phyloP scores from a whole-genome alignment of 306 rosid species.

The Dicorynia guianensis region DNA sequence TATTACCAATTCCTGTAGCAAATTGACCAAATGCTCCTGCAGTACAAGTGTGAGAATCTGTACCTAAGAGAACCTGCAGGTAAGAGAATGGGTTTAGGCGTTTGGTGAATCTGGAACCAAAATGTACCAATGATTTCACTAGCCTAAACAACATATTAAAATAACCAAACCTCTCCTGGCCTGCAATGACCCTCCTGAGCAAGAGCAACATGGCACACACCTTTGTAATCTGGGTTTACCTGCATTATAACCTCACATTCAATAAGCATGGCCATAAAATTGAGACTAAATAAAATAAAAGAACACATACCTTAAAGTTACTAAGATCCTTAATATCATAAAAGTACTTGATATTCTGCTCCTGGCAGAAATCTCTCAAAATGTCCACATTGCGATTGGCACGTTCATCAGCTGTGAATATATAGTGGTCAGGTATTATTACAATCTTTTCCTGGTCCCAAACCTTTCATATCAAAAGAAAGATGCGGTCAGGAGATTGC shows the following conservation, averaged over 20 bases:
- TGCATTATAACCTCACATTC: slow-evolving; percentile 25
- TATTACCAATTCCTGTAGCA: slow-evolving; percentile 85
- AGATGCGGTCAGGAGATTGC: background rate
- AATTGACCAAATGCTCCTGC: slow-evolving; percentile 97
- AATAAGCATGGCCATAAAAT: too few species aligned
- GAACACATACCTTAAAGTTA: slow-evolving; percentile 66
- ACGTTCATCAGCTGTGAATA: slow-evolving; percentile 81
- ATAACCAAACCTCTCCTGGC: slow-evolving; percentile 79
- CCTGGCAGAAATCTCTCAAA: slow-evolving; percentile 75
- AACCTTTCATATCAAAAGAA: slow-evolving; percentile 55
- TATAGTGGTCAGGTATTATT: slow-evolving; percentile 88
- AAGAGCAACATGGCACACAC: slow-evolving; percentile 88
- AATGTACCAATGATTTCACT: slow-evolving; percentile 7
- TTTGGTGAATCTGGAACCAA: slow-evolving; percentile 8
- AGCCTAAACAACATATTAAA: slow-evolving; percentile 4
- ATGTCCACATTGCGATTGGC: slow-evolving; percentile 90
- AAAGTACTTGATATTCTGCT: slow-evolving; percentile 81
- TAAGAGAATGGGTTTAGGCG: slow-evolving; percentile 20
- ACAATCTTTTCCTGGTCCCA: slow-evolving; percentile 89
- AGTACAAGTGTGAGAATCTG: slow-evolving; percentile 90
- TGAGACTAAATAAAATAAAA: too few species aligned
- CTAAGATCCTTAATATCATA: slow-evolving; percentile 86
- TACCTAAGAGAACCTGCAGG: slow-evolving; percentile 80
- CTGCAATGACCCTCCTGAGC: slow-evolving; percentile 95
- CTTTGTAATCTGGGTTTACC: slow-evolving; percentile 91